phyloP scores from a whole-genome alignment of 441 rosid species.

The Cnidoscolus chayamansa region DNA sequence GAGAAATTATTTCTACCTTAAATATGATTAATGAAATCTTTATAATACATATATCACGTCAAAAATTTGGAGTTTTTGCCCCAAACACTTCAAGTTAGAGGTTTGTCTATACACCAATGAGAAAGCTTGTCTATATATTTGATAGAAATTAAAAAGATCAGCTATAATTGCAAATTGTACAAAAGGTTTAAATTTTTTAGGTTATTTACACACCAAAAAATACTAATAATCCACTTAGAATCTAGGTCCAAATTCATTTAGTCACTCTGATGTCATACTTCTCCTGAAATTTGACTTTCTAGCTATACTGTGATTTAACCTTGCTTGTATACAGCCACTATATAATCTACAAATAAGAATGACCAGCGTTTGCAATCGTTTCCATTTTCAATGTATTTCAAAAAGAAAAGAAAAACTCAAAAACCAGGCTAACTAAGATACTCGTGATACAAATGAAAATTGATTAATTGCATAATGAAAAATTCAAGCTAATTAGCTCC shows the following conservation, averaged over 20 bases:
- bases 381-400: slow-evolving; percentile 1
- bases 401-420: not conserved
- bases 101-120: no score
- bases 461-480: not conserved
- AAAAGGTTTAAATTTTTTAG: no score
- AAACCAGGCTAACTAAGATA: not conserved
- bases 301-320: not conserved
- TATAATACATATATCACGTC: no score
- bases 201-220: no score
- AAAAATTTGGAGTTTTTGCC: no score
- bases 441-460: not conserved
- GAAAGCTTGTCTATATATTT: no score
- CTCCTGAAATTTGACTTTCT: not conserved
- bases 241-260: not conserved
- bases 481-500: not conserved
- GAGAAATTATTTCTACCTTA: no score
- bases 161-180: no score
- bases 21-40: no score
- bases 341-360: not conserved
- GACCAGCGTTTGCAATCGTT: not conserved
- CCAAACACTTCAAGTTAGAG: no score
- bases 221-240: not conserved
- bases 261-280: not conserved
- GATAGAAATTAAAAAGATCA: no score
- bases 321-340: not conserved